A percentile compares a stretch with the other conserved stretches of the same genome.
Evolutionary conservation across 257 asterid species (phyloP).

Genomic region (Jasminum sambac): DNA sequence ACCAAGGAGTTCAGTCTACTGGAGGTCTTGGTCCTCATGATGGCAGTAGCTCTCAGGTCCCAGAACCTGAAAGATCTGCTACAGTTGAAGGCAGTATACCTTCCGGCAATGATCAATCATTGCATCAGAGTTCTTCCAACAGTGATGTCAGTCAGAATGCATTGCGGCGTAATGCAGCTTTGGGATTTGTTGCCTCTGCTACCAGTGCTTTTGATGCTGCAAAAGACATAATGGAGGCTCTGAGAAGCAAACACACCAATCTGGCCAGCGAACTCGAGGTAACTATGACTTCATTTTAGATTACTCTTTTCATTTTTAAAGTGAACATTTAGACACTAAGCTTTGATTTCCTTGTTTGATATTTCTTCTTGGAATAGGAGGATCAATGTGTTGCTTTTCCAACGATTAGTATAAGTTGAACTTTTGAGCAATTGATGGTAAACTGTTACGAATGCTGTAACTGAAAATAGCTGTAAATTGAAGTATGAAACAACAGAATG

Average conservation of each 20-base stretch:
- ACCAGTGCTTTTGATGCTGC: slow-evolving; percentile 99
- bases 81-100: slow-evolving; percentile 68
- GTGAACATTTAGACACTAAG: neutral
- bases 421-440: neutral
- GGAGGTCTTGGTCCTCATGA: slow-evolving; percentile 81
- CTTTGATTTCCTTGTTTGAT: neutral
- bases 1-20: slow-evolving; percentile 70
- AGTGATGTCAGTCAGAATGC: slow-evolving; percentile 74
- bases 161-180: slow-evolving; percentile 73
- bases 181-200: slow-evolving; percentile 85
- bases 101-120: slow-evolving; percentile 69
- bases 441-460: neutral
- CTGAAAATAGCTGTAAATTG: neutral
- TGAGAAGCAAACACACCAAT: slow-evolving; percentile 92
- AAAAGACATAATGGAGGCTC: slow-evolving; percentile 97
- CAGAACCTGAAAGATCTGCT: slow-evolving; percentile 77
- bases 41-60: slow-evolving; percentile 72
- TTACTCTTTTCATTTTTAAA: slow-evolving; percentile 8
- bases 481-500: neutral
- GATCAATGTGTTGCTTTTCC: neutral
- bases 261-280: slow-evolving; percentile 99
- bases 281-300: slow-evolving; percentile 21
- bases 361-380: neutral
- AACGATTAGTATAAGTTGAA: neutral
- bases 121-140: slow-evolving; percentile 64